Conservation (phyloP, 2,329 filamentous ascomycete genomes). For the Ilyonectria mors-panacis region DNA sequence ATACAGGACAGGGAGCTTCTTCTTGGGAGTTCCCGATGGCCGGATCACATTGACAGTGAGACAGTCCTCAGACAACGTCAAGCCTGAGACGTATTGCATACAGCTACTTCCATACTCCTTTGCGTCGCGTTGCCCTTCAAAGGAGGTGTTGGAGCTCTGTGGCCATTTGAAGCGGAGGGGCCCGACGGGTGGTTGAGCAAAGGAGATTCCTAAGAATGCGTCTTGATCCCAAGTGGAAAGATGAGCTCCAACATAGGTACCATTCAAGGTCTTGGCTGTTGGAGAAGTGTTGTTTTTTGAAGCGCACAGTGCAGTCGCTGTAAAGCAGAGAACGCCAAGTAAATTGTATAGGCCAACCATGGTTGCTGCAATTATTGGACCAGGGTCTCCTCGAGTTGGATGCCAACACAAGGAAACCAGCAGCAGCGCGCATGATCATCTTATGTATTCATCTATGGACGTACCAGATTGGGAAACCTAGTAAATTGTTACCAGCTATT, state of each 20-base stretch:
- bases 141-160: slow-evolving; percentile 49
- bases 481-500: background rate
- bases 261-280: slow-evolving; percentile 42
- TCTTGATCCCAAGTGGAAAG: slow-evolving; percentile 55
- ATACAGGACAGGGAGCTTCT: slow-evolving; percentile 56
- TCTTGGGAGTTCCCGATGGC: slow-evolving; percentile 51
- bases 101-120: slow-evolving; percentile 62
- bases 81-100: slow-evolving; percentile 60
- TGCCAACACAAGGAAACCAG: background rate
- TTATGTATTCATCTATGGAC: background rate
- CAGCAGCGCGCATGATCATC: background rate
- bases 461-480: background rate
- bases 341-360: background rate
- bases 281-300: slow-evolving; percentile 18
- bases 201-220: slow-evolving; percentile 58
- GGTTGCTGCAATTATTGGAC: background rate
- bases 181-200: slow-evolving; percentile 56
- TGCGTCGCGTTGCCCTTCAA: slow-evolving; percentile 56
- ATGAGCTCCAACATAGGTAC: slow-evolving; percentile 50
- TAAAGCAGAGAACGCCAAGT: background rate
- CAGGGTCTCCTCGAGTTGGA: background rate
- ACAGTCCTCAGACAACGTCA: slow-evolving; percentile 66
- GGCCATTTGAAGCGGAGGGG: slow-evolving; percentile 56
- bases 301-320: slow-evolving; percentile 1
- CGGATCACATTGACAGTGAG: slow-evolving; percentile 60